Evolutionary conservation across 2,329 filamentous ascomycete genomes (phyloP).

Genomic region (Diaporthe citriasiana): DNA sequence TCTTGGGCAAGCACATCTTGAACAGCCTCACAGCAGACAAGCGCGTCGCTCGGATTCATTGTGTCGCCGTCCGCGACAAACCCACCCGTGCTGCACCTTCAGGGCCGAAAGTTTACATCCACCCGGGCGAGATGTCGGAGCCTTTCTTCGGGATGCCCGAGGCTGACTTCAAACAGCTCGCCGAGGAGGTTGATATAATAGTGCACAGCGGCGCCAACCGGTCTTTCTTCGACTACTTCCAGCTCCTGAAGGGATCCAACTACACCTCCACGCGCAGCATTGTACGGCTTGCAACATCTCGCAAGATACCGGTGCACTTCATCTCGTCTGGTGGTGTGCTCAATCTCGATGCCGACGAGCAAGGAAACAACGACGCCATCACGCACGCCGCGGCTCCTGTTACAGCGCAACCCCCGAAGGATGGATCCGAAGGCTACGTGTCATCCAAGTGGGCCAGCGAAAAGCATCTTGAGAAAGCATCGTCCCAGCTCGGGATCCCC

Average conservation of each 20-base stretch:
- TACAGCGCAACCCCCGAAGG: conserved; percentile 15
- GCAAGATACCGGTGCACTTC: conserved; percentile 50
- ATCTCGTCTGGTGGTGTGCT: conserved; percentile 48
- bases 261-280: conserved; percentile 54
- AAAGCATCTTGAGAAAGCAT: conserved; percentile 47
- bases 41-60: conserved; percentile 56
- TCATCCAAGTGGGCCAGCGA: conserved; percentile 54
- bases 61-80: conserved; percentile 55
- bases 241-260: conserved; percentile 52
- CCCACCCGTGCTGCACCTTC: conserved; percentile 1
- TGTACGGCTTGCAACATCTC: conserved; percentile 47
- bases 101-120: conserved; percentile 38
- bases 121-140: conserved; percentile 47
- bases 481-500: conserved; percentile 4
- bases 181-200: conserved; percentile 53
- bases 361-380: neutral
- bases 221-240: conserved; percentile 55
- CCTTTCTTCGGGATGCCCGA: conserved; percentile 45
- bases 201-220: conserved; percentile 67
- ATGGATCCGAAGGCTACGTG: conserved; percentile 49
- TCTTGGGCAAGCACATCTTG: conserved; percentile 57
- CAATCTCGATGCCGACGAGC: conserved; percentile 9
- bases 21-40: conserved; percentile 51
- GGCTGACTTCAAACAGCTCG: conserved; percentile 31
- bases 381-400: conserved; percentile 14